Conservation (phyloP, 2,329 filamentous ascomycete genomes). For the Harringtonia aguacate region DNA sequence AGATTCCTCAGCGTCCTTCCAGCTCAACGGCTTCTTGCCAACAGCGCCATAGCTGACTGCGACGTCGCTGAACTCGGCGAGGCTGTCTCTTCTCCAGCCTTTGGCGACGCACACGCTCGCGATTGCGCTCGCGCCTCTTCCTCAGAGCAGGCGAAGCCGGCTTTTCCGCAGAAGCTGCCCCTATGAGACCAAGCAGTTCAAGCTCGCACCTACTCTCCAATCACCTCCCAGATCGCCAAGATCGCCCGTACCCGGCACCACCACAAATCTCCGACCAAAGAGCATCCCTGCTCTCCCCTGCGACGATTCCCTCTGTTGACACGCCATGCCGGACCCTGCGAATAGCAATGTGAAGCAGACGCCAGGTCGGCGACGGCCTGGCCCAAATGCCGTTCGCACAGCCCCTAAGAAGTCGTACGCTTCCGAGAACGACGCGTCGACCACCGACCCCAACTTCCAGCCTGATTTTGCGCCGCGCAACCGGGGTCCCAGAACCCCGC, state of each 20-base stretch:
- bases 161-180: background rate
- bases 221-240: background rate
- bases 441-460: constrained; percentile 20
- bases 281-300: background rate
- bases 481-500: constrained; percentile 7
- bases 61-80: no score
- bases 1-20: background rate
- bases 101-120: no score
- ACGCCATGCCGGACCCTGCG: constrained; percentile 22
- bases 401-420: constrained; percentile 43
- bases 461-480: constrained; percentile 17
- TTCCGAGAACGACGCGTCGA: constrained; percentile 43
- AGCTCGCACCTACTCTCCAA: background rate
- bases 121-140: no score
- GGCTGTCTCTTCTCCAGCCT: no score
- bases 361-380: constrained; percentile 28
- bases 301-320: background rate
- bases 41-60: background rate
- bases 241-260: background rate
- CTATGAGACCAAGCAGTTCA: constrained; percentile 1
- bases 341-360: constrained; percentile 18
- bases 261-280: constrained; percentile 1
- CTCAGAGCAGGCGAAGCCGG: no score
- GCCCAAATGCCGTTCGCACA: constrained; percentile 24
- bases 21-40: background rate